Evolutionary conservation across 1,139 yeast genomes (phyloP).

Genomic region (Debaryomyces sp.): DNA sequence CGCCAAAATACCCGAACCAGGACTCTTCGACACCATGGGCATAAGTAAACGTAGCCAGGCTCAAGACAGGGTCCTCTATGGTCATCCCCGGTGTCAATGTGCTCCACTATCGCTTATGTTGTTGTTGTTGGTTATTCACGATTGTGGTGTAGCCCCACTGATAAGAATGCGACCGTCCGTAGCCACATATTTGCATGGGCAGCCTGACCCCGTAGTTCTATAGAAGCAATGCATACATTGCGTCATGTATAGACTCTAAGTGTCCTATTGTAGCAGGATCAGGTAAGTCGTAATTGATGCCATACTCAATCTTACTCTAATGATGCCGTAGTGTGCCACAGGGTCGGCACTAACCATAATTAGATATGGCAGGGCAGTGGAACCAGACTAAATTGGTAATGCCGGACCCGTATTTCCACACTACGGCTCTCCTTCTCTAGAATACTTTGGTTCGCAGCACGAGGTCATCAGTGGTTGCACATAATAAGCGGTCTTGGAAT

Average conservation of each 20-base stretch:
- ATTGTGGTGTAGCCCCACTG: background rate
- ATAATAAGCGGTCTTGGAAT: background rate
- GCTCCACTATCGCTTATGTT: no score
- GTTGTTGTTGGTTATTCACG: background rate
- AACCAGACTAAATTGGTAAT: background rate
- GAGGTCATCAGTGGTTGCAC: background rate
- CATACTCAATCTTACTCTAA: background rate
- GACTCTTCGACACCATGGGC: background rate
- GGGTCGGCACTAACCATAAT: background rate
- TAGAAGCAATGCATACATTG: background rate
- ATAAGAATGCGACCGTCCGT: background rate
- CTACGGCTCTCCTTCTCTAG: background rate
- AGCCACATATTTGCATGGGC: background rate
- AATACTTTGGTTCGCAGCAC: background rate
- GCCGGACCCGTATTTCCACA: background rate
- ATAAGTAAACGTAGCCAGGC: background rate
- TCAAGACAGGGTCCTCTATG: background rate
- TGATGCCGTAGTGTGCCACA: background rate
- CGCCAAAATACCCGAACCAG: background rate
- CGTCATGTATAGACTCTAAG: background rate
- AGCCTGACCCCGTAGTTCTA: background rate
- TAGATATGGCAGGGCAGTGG: background rate
- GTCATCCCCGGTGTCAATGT: background rate
- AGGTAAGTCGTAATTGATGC: background rate
- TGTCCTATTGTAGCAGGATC: background rate